Base-by-base conservation (phyloP, 768 basidiomycete genomes). In the Auriscalpium vulgare region DNA sequence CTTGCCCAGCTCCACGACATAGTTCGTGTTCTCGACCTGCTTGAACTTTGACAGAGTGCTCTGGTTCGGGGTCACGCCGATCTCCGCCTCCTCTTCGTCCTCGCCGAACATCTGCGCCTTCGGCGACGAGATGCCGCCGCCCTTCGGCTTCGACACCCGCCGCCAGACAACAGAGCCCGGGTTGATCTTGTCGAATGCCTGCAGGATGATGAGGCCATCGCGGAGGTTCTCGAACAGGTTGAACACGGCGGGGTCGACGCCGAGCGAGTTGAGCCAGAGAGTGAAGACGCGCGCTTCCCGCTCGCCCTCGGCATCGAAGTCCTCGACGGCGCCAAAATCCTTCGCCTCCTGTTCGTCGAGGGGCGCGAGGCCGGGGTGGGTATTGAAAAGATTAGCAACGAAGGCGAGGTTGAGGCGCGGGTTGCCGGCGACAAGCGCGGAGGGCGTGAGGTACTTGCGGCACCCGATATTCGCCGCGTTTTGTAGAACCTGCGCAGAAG, bases 231-330 rank as follows among this genome's bases (percentile, higher is more conserved):
- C 92, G 67, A 97, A 98, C 59, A 99, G 72, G 74, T 97, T 95
- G 78, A 90, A 93, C 14, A 99, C 95, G 47, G 85, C 87, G 0
- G 97, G 97, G 54, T 99, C 95, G 57, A 98, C 97, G 59, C 91
- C 92, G 51, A 99, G 80, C 11, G 91, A 94, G 76, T 99, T 99
- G 59, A 99, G 78, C 97, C 97, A 99, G 17, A 99, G 82, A 0
- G 89, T 99, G 69, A 99, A 99, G 35, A 95, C 97, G 38, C 95
- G 85, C 5, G 97, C 97, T 70, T 98, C 97, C 48, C 97, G 85
- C 70, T 99, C 97, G 58, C 97, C 97, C 70, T 99, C 97, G 0
- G 95, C 97, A 59, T 99, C 97, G 64, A 99, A 99, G 73, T 98
- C 97, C 65, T 97, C 95, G 37, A 99, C 81, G 0, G 76, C 82